These are phyloP conservation scores for Oxytropis ochrocephala DNA, from an alignment of 306 rosid genomes.

Conservation along the genomic window DNA sequence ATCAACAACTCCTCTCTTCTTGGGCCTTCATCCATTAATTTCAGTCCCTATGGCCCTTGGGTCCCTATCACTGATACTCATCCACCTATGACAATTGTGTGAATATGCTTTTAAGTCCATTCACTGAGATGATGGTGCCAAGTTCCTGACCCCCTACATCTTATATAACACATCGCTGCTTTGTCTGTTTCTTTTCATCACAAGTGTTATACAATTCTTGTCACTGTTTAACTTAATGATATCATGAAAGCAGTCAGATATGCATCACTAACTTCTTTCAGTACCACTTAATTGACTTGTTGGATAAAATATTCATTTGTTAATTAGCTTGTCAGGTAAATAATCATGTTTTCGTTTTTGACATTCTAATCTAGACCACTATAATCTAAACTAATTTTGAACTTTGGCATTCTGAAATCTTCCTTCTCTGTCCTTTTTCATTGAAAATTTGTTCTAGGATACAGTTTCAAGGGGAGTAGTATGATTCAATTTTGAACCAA, in stretches of 20 bases:
- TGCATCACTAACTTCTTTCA: neutral
- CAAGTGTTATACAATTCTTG: neutral
- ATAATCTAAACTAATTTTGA: neutral
- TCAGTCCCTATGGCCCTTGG: no score
- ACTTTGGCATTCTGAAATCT: neutral
- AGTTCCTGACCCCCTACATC: neutral
- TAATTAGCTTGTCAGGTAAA: conserved; percentile 5
- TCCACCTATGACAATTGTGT: conserved; percentile 1
- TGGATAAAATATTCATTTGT: neutral
- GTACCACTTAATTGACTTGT: neutral
- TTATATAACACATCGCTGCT: neutral
- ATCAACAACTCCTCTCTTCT: no score
- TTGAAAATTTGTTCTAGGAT: neutral
- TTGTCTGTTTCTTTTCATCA: neutral
- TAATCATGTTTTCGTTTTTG: neutral
- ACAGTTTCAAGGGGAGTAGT: conserved; percentile 3
- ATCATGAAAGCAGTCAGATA: conserved; percentile 2
- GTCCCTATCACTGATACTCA: no score
- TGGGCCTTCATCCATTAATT: no score
- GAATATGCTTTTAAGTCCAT: conserved; percentile 4
- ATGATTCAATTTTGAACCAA: neutral
- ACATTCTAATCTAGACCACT: neutral
- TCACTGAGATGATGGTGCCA: neutral
- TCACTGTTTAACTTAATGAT: neutral
- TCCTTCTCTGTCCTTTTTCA: neutral